These are phyloP conservation scores for Neospora caninum DNA, from an alignment of 169 alveolate species.

Conservation along the genomic window DNA sequence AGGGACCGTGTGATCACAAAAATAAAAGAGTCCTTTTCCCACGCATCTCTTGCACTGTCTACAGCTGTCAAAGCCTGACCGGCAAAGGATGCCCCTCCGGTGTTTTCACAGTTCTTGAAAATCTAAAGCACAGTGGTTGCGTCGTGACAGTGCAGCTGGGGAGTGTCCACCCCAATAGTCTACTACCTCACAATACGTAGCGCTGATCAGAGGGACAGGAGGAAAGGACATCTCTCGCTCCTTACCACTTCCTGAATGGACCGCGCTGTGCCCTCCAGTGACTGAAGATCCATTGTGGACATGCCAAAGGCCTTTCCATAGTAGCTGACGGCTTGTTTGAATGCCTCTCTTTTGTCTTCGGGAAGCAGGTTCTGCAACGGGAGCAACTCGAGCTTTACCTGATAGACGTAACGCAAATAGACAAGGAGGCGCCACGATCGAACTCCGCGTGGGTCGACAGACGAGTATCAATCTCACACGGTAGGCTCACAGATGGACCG, in stretches of 20 bases:
- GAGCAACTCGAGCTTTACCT: slow-evolving; percentile 43
- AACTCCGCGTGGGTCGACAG: neutral
- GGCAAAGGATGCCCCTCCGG: no score
- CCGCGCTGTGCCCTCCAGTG: slow-evolving; percentile 21
- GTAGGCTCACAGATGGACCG: no score
- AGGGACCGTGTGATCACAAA: no score
- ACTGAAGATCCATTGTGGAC: slow-evolving; percentile 7
- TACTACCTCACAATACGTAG: no score
- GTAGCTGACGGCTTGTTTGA: slow-evolving; percentile 26
- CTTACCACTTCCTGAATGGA: slow-evolving; percentile 44
- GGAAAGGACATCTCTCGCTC: neutral
- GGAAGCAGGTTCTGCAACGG: slow-evolving; percentile 16
- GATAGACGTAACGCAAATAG: neutral
- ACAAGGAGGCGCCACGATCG: neutral
- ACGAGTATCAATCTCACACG: neutral
- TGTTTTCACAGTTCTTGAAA: no score
- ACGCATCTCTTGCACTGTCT: no score
- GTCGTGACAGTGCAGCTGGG: no score
- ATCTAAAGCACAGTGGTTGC: no score
- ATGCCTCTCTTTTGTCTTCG: slow-evolving; percentile 44
- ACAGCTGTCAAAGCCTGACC: no score
- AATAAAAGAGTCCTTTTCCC: no score
- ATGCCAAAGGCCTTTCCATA: slow-evolving; percentile 54
- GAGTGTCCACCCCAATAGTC: no score
- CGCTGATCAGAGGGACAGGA: neutral